These are phyloP conservation scores for Saccharomyces uvarum DNA, from an alignment of 1,139 yeast species.

Conservation along the genomic window DNA sequence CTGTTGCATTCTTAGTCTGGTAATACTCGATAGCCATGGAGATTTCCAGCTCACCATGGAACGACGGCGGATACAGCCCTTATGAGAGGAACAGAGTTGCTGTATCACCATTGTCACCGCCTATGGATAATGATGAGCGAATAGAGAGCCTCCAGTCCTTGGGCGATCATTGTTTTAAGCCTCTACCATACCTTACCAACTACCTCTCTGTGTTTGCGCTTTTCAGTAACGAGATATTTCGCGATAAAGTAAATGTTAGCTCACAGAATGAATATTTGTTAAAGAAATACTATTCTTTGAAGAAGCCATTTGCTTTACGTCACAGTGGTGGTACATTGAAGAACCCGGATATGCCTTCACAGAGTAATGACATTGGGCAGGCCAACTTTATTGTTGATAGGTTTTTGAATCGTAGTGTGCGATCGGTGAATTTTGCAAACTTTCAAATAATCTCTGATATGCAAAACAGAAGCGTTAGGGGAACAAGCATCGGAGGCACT, in stretches of 20 bases:
- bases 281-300: slow-evolving; percentile 4
- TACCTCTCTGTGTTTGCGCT: neutral
- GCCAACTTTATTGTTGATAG: neutral
- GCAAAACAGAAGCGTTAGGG: neutral
- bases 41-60: neutral
- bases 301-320: neutral
- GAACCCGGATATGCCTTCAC: neutral
- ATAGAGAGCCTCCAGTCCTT: neutral
- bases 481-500: neutral
- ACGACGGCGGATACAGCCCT: neutral
- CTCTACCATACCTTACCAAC: neutral
- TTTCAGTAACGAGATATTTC: neutral
- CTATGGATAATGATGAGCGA: neutral
- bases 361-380: neutral
- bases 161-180: neutral
- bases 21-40: neutral
- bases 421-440: neutral
- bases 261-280: slow-evolving; percentile 4
- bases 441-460: neutral
- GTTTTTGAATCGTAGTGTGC: neutral
- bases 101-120: neutral
- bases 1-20: neutral
- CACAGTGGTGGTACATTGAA: neutral
- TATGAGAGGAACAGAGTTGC: neutral
- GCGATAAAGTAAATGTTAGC: neutral